Conservation (phyloP, 441 rosid genomes). For the Pelargonium myrrhifolium region DNA sequence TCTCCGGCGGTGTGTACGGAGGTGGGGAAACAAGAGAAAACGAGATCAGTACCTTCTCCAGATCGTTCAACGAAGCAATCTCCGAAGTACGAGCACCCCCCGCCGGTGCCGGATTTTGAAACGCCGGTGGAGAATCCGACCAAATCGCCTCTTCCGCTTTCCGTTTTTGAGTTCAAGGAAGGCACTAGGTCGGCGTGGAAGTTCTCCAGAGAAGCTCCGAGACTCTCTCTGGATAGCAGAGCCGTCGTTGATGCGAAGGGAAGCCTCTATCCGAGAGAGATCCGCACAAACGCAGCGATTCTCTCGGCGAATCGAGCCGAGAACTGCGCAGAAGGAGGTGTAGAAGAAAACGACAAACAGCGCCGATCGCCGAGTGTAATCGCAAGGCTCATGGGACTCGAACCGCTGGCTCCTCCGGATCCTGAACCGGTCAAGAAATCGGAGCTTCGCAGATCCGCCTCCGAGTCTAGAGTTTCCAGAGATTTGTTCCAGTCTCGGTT, state of each 20-base stretch:
- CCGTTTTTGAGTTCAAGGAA: constrained; percentile 44
- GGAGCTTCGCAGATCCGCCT: constrained; percentile 79
- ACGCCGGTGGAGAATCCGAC: constrained; percentile 21
- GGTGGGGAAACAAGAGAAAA: constrained; percentile 27
- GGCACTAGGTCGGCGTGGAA: constrained; percentile 64
- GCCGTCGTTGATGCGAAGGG: constrained; percentile 80
- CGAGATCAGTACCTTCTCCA: constrained; percentile 40
- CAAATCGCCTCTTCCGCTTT: constrained; percentile 42
- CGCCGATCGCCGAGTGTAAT: constrained; percentile 77
- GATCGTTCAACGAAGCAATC: constrained; percentile 32
- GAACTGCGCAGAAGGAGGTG: constrained; percentile 25
- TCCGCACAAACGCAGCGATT: constrained; percentile 41
- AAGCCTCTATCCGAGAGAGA: constrained; percentile 68
- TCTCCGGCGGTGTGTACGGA: constrained; percentile 36
- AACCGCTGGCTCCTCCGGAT: constrained; percentile 49
- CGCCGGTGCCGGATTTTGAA: constrained; percentile 23
- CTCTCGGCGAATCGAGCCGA: constrained; percentile 28
- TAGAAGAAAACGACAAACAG: constrained; percentile 31
- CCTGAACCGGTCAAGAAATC: constrained; percentile 35
- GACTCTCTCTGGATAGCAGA: constrained; percentile 89
- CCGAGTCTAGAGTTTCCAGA: constrained; percentile 67
- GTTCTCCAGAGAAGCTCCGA: constrained; percentile 78
- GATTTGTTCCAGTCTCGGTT: constrained; percentile 46
- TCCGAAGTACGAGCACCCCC: constrained; percentile 27
- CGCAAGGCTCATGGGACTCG: constrained; percentile 88